Conservation (phyloP, 176 grass and related monocot species). For the Aegilops sharonensis region DNA sequence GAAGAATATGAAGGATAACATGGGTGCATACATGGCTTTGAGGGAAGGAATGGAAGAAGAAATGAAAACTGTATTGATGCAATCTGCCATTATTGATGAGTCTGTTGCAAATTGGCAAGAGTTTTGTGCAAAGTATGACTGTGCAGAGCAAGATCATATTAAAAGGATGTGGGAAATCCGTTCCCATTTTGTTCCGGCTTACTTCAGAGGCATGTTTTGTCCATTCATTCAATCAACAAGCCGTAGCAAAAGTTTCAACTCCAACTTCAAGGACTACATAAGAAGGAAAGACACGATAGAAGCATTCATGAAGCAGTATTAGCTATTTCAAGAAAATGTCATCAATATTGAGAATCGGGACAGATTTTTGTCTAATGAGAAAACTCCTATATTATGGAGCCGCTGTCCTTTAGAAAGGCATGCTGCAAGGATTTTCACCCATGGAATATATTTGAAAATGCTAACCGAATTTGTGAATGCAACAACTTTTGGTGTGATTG, state of each 20-base stretch:
- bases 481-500: neutral
- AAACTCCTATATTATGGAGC: neutral
- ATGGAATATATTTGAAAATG: neutral
- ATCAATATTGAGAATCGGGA: neutral
- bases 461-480: neutral
- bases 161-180: neutral
- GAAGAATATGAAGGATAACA: neutral
- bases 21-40: neutral
- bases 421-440: neutral
- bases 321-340: conserved; percentile 3
- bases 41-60: neutral
- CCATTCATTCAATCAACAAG: neutral
- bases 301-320: conserved; percentile 18
- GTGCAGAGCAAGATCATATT: neutral
- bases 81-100: neutral
- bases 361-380: neutral
- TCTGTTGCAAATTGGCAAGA: conserved; percentile 20
- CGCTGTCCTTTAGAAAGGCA: neutral
- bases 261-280: neutral
- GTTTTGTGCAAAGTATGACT: conserved; percentile 22
- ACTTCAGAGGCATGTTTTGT: conserved; percentile 6
- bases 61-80: neutral
- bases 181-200: neutral
- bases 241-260: no score
- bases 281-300: conserved; percentile 6